A percentile compares a stretch with the other conserved stretches of the same genome.
Evolutionary conservation across 495 filamentous ascomycete genomes (phyloP).

Genomic region (Penicillium egyptiacum): DNA sequence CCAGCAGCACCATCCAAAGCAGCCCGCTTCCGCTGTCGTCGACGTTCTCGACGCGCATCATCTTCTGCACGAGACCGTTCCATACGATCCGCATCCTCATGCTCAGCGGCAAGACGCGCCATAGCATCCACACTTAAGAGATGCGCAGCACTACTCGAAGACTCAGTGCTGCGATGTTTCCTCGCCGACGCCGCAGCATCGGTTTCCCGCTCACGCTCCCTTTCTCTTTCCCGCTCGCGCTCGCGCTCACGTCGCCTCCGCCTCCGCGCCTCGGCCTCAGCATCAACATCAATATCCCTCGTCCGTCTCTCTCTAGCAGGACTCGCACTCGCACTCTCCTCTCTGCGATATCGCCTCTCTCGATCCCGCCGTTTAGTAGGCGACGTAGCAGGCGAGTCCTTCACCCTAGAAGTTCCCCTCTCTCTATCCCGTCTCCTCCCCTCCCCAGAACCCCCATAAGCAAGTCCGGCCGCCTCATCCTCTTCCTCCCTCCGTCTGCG

Average conservation of each 20-base stretch:
- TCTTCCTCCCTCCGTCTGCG: slow-evolving; percentile 20
- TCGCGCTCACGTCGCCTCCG: slow-evolving; percentile 22
- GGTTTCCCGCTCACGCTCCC: slow-evolving; percentile 16
- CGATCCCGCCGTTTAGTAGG: slow-evolving; percentile 36
- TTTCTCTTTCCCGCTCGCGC: slow-evolving; percentile 23
- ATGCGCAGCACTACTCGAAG: slow-evolving; percentile 41
- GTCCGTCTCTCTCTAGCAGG: slow-evolving; percentile 24
- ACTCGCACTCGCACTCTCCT: slow-evolving; percentile 24
- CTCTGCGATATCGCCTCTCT: slow-evolving; percentile 22
- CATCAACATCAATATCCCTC: slow-evolving; percentile 19
- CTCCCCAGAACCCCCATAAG: slow-evolving; percentile 18
- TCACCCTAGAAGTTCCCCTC: slow-evolving; percentile 35
- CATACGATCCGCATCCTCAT: slow-evolving; percentile 38
- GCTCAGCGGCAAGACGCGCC: slow-evolving; percentile 60
- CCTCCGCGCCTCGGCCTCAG: slow-evolving; percentile 20
- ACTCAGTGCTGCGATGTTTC: slow-evolving; percentile 45
- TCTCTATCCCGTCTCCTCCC: slow-evolving; percentile 14
- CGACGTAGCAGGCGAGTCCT: slow-evolving; percentile 38
- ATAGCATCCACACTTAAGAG: slow-evolving; percentile 54
- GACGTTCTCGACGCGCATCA: slow-evolving; percentile 40
- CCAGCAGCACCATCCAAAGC: slow-evolving; percentile 29
- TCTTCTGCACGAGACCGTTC: slow-evolving; percentile 29
- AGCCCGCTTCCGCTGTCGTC: slow-evolving; percentile 33
- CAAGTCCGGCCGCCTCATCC: slow-evolving; percentile 3
- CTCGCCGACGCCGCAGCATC: slow-evolving; percentile 19